Evolutionary conservation across 352 stramenopile genomes (phyloP).

Genomic region (Phytopythium sindhum): DNA sequence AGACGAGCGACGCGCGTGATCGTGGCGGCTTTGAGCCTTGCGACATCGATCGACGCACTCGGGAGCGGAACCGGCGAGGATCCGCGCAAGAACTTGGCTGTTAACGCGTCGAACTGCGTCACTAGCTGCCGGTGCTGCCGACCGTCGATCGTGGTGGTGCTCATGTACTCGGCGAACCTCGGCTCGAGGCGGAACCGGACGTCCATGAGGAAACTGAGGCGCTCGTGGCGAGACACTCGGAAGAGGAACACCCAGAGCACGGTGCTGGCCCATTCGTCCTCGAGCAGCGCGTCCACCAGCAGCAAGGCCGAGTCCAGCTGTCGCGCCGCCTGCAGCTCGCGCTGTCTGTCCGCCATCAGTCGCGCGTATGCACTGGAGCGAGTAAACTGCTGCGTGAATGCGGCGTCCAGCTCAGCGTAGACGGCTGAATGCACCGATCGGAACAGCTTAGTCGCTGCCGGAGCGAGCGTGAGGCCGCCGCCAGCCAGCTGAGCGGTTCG

Average conservation of each 20-base stretch:
- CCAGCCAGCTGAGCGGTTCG: not conserved
- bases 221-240: slow-evolving; percentile 45
- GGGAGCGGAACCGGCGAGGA: slow-evolving; percentile 17
- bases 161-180: slow-evolving; percentile 10
- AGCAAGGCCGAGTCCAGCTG: slow-evolving; percentile 14
- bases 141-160: not conserved
- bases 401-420: slow-evolving; percentile 1
- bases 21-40: slow-evolving; percentile 28
- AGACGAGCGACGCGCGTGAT: slow-evolving; percentile 15
- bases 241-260: slow-evolving; percentile 77
- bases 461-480: not conserved
- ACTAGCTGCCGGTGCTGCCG: not conserved
- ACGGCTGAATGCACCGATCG: not conserved
- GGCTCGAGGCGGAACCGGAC: slow-evolving; percentile 45
- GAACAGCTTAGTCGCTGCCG: not conserved
- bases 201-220: slow-evolving; percentile 59
- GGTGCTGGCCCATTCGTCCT: slow-evolving; percentile 61
- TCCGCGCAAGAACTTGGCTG: slow-evolving; percentile 22
- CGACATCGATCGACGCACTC: slow-evolving; percentile 12
- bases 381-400: not conserved
- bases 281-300: slow-evolving; percentile 52
- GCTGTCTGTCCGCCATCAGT: not conserved
- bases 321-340: slow-evolving; percentile 6
- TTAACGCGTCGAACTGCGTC: slow-evolving; percentile 12
- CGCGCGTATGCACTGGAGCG: not conserved